Conservation (phyloP, 2,329 filamentous ascomycete species). For the Cladorrhinum sp. region DNA sequence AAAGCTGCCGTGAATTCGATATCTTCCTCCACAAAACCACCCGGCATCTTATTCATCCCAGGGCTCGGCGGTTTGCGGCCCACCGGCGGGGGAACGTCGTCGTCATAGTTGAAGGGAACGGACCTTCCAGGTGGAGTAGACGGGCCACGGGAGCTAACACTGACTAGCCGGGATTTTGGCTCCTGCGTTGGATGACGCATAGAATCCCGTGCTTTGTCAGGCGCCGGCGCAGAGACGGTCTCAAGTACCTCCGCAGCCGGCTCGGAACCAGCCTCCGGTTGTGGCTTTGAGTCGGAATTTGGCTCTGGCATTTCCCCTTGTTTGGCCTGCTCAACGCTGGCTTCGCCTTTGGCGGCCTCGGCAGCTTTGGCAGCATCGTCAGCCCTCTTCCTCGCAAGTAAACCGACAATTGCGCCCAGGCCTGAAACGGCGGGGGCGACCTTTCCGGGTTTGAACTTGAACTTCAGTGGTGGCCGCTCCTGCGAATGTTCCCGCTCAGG, state of each 20-base stretch:
- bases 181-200: conserved; percentile 4
- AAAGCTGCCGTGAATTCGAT: conserved; percentile 67
- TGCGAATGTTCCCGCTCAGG: conserved; percentile 47
- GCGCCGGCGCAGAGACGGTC: background rate
- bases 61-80: conserved; percentile 56
- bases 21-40: conserved; percentile 60
- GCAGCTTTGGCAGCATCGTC: conserved; percentile 11
- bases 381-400: conserved; percentile 13
- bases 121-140: conserved; percentile 22
- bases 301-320: background rate
- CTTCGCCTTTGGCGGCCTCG: conserved; percentile 10
- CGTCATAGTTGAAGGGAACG: conserved; percentile 39
- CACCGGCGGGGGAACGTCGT: conserved; percentile 45
- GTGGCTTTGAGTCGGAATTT: conserved; percentile 1
- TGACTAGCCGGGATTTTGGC: conserved; percentile 2
- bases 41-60: conserved; percentile 55
- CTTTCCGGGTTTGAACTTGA: conserved; percentile 31
- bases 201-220: background rate
- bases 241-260: background rate
- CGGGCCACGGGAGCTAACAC: background rate
- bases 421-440: conserved; percentile 50
- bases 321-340: conserved; percentile 3
- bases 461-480: conserved; percentile 14
- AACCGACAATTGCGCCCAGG: conserved; percentile 30
- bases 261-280: background rate